These are phyloP conservation scores for Cladophialophora immunda DNA, from an alignment of 2,329 filamentous ascomycete species.

Conservation along the genomic window DNA sequence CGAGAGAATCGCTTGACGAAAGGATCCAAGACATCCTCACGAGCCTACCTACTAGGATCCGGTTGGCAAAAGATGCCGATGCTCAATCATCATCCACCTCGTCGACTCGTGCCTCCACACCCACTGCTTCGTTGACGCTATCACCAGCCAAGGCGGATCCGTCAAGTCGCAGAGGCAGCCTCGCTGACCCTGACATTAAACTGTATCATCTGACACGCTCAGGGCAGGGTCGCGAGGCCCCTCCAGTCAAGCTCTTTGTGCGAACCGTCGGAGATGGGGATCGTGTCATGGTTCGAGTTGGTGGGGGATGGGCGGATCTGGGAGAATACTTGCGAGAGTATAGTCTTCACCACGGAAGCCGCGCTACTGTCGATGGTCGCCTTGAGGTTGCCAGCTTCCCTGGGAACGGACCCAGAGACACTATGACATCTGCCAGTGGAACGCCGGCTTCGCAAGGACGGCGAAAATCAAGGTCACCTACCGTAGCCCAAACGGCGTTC, in stretches of 20 bases:
- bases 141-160: constrained; percentile 61
- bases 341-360: constrained; percentile 83
- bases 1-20: constrained; percentile 70
- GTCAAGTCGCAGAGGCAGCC: constrained; percentile 51
- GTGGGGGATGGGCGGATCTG: constrained; percentile 97
- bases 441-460: constrained; percentile 12
- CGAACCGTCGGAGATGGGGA: constrained; percentile 92
- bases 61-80: constrained; percentile 61
- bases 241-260: constrained; percentile 94
- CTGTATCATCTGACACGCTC: constrained; percentile 89
- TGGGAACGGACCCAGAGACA: constrained; percentile 37
- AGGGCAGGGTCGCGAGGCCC: constrained; percentile 61
- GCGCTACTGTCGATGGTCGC: constrained; percentile 63
- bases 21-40: constrained; percentile 82
- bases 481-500: constrained; percentile 20
- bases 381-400: constrained; percentile 64
- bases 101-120: constrained; percentile 61
- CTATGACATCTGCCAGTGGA: constrained; percentile 9
- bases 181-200: constrained; percentile 77
- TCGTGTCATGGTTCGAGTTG: constrained; percentile 96
- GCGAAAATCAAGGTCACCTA: constrained; percentile 30
- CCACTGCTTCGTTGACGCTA: constrained; percentile 73
- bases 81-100: constrained; percentile 46
- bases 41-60: constrained; percentile 81
- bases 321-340: constrained; percentile 96